Conservation (phyloP, 495 filamentous ascomycete species). For the Penicillium verhagenii region DNA sequence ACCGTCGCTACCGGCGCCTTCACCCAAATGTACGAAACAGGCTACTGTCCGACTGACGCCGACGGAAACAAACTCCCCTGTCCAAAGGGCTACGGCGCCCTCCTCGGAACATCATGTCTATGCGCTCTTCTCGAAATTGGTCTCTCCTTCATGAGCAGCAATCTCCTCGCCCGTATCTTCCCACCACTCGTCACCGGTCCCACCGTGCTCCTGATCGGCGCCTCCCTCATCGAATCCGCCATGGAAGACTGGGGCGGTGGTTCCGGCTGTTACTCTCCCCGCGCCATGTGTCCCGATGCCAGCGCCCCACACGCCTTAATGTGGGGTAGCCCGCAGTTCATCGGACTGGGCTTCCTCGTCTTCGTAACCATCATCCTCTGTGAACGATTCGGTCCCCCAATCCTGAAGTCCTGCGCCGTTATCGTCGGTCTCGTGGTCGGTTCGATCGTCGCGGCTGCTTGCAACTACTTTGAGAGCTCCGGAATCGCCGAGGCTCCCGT, state of each 20-base stretch:
- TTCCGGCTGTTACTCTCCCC: constrained; percentile 55
- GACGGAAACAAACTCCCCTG: constrained; percentile 72
- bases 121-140: constrained; percentile 48
- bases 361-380: constrained; percentile 87
- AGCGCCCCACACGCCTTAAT: constrained; percentile 75
- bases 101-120: constrained; percentile 68
- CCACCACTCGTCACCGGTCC: constrained; percentile 87
- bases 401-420: constrained; percentile 73
- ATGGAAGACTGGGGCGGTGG: constrained; percentile 88
- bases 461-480: constrained; percentile 74
- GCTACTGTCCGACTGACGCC: constrained; percentile 63
- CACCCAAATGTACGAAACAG: constrained; percentile 81
- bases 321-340: constrained; percentile 85
- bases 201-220: constrained; percentile 76
- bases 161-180: constrained; percentile 72
- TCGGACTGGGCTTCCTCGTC: constrained; percentile 86
- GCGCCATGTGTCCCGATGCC: constrained; percentile 68
- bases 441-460: constrained; percentile 83
- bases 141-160: constrained; percentile 58
- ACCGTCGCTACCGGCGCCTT: constrained; percentile 78
- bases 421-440: constrained; percentile 79
- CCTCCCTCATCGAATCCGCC: constrained; percentile 70
- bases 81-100: constrained; percentile 80
- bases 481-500: constrained; percentile 71
- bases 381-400: constrained; percentile 79